phyloP scores from a whole-genome alignment of 2,329 filamentous ascomycete genomes.

The Scopulariopsis brevicaulis region DNA sequence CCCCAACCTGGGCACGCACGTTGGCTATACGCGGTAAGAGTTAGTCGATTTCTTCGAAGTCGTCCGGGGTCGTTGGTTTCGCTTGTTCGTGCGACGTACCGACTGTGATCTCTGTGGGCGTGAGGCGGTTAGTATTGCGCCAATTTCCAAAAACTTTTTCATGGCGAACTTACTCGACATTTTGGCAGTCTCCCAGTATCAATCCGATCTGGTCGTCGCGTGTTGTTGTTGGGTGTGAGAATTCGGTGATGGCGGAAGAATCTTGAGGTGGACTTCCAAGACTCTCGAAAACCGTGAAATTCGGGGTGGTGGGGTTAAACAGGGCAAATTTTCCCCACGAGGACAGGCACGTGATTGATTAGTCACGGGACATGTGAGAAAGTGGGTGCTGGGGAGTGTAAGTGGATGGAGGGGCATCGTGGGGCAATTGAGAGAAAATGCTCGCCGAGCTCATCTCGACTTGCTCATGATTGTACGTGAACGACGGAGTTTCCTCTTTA shows the following conservation, averaged over 20 bases:
- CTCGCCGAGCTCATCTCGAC: not conserved
- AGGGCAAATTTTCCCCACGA: conserved; percentile 8
- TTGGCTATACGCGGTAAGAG: conserved; percentile 45
- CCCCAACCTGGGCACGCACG: conserved; percentile 89
- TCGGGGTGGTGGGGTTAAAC: conserved; percentile 3
- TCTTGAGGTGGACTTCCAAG: not conserved
- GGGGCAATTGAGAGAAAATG: not conserved
- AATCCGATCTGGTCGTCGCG: conserved; percentile 7
- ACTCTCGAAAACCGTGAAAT: not conserved
- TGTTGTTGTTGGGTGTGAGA: not conserved
- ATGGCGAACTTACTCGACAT: conserved; percentile 47
- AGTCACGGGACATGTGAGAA: not conserved
- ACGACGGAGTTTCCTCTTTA: not conserved
- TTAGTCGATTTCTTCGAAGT: conserved; percentile 5
- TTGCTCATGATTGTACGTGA: not conserved
- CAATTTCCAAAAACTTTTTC: not conserved
- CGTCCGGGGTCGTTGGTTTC: not conserved
- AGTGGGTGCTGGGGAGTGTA: not conserved
- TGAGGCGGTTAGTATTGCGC: not conserved
- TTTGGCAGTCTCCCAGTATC: conserved; percentile 75
- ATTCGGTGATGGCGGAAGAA: not conserved
- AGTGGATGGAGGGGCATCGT: not conserved
- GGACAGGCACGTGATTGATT: conserved; percentile 1
- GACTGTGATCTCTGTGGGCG: conserved; percentile 55
- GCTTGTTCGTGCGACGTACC: conserved; percentile 25